Conservation (phyloP, 108 stramenopile genomes). For the Pseudonitzschia pungens region DNA sequence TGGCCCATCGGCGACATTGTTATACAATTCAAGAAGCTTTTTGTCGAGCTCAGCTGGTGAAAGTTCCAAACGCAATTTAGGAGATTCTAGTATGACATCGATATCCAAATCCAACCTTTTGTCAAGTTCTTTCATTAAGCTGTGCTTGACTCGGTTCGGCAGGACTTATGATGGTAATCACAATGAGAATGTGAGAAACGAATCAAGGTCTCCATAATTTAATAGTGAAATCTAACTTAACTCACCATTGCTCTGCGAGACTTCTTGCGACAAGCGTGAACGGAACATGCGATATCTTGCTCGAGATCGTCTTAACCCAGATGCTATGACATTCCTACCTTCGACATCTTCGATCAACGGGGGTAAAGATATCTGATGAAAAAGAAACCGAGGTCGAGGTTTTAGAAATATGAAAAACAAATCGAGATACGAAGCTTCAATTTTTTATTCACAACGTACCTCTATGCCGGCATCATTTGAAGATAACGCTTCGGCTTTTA, state of each 20-base stretch:
- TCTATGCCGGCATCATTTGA: constrained; percentile 65
- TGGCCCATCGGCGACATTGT: constrained; percentile 60
- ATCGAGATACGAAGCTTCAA: neutral
- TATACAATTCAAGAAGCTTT: constrained; percentile 69
- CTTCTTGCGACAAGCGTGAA: constrained; percentile 63
- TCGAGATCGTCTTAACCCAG: constrained; percentile 51
- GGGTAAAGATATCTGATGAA: constrained; percentile 62
- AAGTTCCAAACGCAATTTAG: constrained; percentile 69
- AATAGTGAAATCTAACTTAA: neutral
- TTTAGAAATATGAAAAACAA: neutral
- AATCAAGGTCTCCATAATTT: neutral
- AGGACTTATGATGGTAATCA: constrained; percentile 36
- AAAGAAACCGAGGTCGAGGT: neutral
- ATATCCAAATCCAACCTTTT: constrained; percentile 83
- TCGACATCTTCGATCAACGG: constrained; percentile 64
- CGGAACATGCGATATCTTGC: constrained; percentile 66
- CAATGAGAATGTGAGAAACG: neutral
- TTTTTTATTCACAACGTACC: constrained; percentile 33
- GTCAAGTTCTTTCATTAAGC: constrained; percentile 66
- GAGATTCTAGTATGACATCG: constrained; percentile 65
- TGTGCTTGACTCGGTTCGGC: constrained; percentile 59
- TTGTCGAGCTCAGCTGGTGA: constrained; percentile 91
- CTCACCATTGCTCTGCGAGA: constrained; percentile 58
- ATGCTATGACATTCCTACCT: constrained; percentile 46
- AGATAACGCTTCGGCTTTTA: constrained; percentile 49